Evolutionary conservation across 2,329 filamentous ascomycete genomes (phyloP).

Genomic region (Huntiella bhutanensis): DNA sequence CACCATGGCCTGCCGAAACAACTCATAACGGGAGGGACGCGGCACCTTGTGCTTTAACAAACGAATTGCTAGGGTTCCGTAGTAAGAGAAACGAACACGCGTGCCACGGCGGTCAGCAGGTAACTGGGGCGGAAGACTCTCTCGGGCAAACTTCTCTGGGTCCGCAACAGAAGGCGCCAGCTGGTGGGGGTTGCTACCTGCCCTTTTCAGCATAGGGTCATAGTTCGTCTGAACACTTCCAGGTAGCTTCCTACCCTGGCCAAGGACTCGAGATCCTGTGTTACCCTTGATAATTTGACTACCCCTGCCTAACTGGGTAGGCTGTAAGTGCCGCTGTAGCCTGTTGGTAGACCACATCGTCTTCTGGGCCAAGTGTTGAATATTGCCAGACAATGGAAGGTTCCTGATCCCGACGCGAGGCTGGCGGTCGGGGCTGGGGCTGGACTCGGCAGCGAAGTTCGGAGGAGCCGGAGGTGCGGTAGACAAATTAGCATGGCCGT

Average conservation of each 20-base stretch:
- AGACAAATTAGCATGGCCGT: neutral
- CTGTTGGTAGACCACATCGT: no score
- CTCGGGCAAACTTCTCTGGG: neutral
- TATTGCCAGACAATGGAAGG: neutral
- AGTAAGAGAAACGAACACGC: constrained; percentile 4
- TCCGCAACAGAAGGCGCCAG: neutral
- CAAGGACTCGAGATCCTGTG: no score
- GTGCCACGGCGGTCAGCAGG: neutral
- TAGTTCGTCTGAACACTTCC: no score
- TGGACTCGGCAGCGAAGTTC: neutral
- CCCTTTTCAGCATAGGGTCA: neutral
- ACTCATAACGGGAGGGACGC: constrained; percentile 4
- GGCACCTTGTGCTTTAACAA: neutral
- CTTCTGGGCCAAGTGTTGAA: neutral
- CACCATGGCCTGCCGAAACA: constrained; percentile 5
- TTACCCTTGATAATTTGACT: no score
- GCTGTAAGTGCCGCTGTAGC: no score
- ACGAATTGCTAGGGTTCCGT: constrained; percentile 4
- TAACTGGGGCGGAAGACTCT: neutral
- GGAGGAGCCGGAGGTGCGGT: neutral
- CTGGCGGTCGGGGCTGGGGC: neutral
- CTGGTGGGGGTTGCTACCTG: neutral
- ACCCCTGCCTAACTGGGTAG: no score
- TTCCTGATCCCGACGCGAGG: neutral
- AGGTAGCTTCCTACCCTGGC: no score